phyloP scores from a whole-genome alignment of 768 basidiomycete species.

The Lactarius tabidus region DNA sequence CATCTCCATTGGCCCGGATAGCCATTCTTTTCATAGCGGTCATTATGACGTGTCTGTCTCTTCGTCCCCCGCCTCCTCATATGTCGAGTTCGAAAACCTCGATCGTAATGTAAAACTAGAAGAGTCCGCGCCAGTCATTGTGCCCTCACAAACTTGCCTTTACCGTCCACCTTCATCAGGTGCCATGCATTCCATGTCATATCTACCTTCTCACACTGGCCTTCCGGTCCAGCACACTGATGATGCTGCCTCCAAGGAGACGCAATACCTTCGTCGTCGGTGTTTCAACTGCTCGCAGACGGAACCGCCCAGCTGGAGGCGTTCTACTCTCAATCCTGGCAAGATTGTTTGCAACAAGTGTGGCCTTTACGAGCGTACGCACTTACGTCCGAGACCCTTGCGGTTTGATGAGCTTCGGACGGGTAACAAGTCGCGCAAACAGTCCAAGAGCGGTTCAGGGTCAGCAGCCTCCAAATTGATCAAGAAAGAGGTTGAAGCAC shows the following conservation, averaged over 20 bases:
- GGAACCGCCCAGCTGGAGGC: slow-evolving; percentile 85
- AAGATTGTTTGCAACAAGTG: slow-evolving; percentile 96
- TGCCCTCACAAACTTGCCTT: slow-evolving; percentile 56
- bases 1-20: slow-evolving; percentile 36
- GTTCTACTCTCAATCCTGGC: slow-evolving; percentile 82
- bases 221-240: slow-evolving; percentile 84
- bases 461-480: slow-evolving; percentile 36
- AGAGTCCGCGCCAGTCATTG: slow-evolving; percentile 53
- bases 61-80: slow-evolving; percentile 43
- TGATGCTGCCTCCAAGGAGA: slow-evolving; percentile 87
- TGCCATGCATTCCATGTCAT: slow-evolving; percentile 31
- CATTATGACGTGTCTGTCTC: slow-evolving; percentile 34
- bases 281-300: slow-evolving; percentile 93
- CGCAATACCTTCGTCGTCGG: slow-evolving; percentile 80
- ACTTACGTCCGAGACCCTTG: slow-evolving; percentile 74
- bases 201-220: slow-evolving; percentile 42
- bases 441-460: slow-evolving; percentile 37
- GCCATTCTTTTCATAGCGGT: slow-evolving; percentile 31
- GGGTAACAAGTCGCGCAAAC: slow-evolving; percentile 78
- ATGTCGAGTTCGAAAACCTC: slow-evolving; percentile 45
- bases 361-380: slow-evolving; percentile 86
- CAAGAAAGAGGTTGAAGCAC: slow-evolving; percentile 54
- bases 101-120: slow-evolving; percentile 60
- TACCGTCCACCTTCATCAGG: slow-evolving; percentile 40
- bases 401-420: slow-evolving; percentile 86